Evolutionary conservation across 352 stramenopile species (phyloP).

Genomic region (Pythium guiyangense): DNA sequence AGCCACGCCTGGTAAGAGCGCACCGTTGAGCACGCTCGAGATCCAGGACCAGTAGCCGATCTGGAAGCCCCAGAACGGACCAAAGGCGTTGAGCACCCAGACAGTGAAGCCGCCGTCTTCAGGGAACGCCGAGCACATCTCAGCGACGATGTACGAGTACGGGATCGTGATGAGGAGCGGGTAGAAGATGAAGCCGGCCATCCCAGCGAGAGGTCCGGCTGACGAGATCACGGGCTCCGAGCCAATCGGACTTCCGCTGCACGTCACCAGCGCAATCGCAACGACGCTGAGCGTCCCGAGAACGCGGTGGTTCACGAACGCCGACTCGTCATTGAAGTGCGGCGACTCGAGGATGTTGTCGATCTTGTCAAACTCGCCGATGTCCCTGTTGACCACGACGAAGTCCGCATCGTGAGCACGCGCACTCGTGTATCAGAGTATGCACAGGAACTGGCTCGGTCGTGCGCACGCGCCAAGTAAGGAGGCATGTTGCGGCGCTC

Average conservation of each 20-base stretch:
- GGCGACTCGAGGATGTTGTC: slow-evolving; percentile 19
- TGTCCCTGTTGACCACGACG: slow-evolving; percentile 6
- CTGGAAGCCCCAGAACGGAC: slow-evolving; percentile 75
- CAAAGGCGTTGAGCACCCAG: slow-evolving; percentile 68
- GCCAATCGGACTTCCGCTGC: slow-evolving; percentile 39
- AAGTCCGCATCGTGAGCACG: not conserved
- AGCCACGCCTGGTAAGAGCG: slow-evolving; percentile 63
- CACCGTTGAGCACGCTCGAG: slow-evolving; percentile 47
- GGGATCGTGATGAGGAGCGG: slow-evolving; percentile 58
- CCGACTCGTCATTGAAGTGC: not conserved
- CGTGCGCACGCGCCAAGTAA: not conserved
- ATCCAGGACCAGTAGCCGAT: slow-evolving; percentile 84
- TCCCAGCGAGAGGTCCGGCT: slow-evolving; percentile 44
- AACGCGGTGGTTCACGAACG: slow-evolving; percentile 17
- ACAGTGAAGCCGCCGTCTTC: slow-evolving; percentile 71
- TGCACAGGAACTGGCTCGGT: no score
- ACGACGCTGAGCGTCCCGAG: slow-evolving; percentile 31
- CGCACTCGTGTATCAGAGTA: not conserved
- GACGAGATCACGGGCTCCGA: slow-evolving; percentile 54
- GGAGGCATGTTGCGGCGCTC: no score
- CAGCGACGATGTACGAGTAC: slow-evolving; percentile 52
- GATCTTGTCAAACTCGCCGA: slow-evolving; percentile 19
- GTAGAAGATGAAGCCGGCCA: slow-evolving; percentile 51
- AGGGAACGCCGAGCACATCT: slow-evolving; percentile 67
- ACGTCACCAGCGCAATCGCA: slow-evolving; percentile 49